Evolutionary conservation across 2,329 filamentous ascomycete genomes (phyloP), one percentile per base, ranked within the genome.

Genomic region (Triangularia setosa): DNA sequence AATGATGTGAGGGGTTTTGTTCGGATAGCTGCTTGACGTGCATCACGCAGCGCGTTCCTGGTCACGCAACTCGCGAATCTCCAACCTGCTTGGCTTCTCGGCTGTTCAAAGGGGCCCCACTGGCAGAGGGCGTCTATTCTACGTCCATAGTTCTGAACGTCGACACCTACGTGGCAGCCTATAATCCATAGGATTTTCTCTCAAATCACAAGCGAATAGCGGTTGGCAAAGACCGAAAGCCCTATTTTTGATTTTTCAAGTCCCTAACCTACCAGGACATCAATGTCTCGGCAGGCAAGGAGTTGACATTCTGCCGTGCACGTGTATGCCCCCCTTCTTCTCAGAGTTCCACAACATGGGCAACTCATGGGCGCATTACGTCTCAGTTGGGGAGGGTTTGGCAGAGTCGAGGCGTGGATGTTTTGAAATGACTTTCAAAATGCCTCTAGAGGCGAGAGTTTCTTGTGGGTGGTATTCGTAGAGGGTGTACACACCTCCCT

Each of bases 21-120:
- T 57, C 62, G 58, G 56, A 55, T 54, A 30, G 57, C 54, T 60
- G 44, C 53, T 59, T 63, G 61, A 55, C 56, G 61, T 60, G 61
- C 61, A 63, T 58, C 56, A 40, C 24, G 24, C 33, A 58, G 33
- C 28, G 56, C 48, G 24, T n/a, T 60, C 58, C 16, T 53, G 33
- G 58, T 60, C 58, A 60, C 58, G 40, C 58, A 60, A 53, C 58
- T 53, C 58, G 58, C 35, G 58, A 60, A 60, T 58, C 54, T 48
- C 59, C 58, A 44, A 24, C 48, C 33, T 55, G 55, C 53, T 61
- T 30, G 35, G 57, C 24, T 54, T 30, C 30, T 40, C 56, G 56
- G 56, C 28, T 58, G 56, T 14, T 30, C 5, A 58, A 23, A 58
- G 40, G 40, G 40, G 8, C 21, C n/a, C 40, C 40, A 48, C 40